Evolutionary conservation across 306 rosid genomes (phyloP).

Genomic region (Begonia peltatifolia): DNA sequence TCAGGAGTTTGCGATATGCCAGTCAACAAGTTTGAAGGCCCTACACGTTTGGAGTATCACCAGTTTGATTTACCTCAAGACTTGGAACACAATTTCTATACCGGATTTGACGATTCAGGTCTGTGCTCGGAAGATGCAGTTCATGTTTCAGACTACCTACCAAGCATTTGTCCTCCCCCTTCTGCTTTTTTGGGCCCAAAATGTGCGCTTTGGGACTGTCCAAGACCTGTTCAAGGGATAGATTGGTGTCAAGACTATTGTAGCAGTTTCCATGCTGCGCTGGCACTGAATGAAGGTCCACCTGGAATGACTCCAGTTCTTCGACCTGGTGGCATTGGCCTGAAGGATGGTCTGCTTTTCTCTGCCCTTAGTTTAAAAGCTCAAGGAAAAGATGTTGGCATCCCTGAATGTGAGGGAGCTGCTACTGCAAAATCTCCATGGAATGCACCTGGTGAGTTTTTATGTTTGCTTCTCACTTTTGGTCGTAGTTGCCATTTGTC

Average conservation of each 20-base stretch:
- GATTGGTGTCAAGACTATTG: slow-evolving; percentile 92
- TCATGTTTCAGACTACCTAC: slow-evolving; percentile 62
- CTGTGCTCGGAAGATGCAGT: slow-evolving; percentile 45
- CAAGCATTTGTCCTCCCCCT: slow-evolving; percentile 80
- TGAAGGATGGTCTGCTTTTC: slow-evolving; percentile 84
- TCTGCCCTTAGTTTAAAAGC: slow-evolving; percentile 83
- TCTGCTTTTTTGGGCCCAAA: slow-evolving; percentile 95
- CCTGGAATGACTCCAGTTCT: slow-evolving; percentile 94
- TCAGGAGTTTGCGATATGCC: slow-evolving; percentile 38
- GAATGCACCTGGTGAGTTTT: slow-evolving; percentile 85
- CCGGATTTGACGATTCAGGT: slow-evolving; percentile 28
- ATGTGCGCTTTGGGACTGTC: slow-evolving; percentile 99
- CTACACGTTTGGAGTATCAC: slow-evolving; percentile 52
- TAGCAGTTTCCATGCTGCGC: slow-evolving; percentile 83
- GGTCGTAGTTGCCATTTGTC: too few relatives aligned
- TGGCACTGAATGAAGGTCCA: slow-evolving; percentile 94
- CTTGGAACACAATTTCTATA: slow-evolving; percentile 41
- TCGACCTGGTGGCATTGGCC: slow-evolving; percentile 88
- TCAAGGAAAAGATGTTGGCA: slow-evolving; percentile 88
- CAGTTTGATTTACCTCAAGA: slow-evolving; percentile 56
- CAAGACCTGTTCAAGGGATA: slow-evolving; percentile 83
- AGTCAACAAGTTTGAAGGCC: slow-evolving; percentile 47
- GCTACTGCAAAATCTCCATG: slow-evolving; percentile 98
- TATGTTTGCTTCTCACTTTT: too few relatives aligned
- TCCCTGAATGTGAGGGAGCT: slow-evolving; percentile 98